Conservation (phyloP, 2,329 filamentous ascomycete genomes). For the Pyricularia sp. region DNA sequence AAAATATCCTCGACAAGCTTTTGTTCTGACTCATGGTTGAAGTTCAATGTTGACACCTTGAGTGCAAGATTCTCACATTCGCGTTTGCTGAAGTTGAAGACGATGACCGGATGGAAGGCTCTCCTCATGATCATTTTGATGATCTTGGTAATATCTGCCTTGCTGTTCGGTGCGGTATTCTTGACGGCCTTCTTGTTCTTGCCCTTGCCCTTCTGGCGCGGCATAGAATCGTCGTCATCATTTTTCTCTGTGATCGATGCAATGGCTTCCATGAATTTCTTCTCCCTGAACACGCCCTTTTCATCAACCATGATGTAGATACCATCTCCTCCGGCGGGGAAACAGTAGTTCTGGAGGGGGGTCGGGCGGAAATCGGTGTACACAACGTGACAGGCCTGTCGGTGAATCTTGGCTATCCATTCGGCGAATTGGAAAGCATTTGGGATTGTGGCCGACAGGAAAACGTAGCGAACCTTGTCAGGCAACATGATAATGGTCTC, state of each 20-base stretch:
- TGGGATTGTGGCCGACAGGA: conserved; percentile 93
- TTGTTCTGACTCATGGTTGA: conserved; percentile 95
- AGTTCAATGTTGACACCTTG: conserved; percentile 72
- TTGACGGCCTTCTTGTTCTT: conserved; percentile 86
- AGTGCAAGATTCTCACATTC: conserved; percentile 88
- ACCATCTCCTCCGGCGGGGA: conserved; percentile 81
- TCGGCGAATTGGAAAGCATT: conserved; percentile 99
- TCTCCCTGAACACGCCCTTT: conserved; percentile 88
- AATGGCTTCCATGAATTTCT: conserved; percentile 98
- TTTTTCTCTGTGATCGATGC: conserved; percentile 75
- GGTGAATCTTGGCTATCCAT: conserved; percentile 97
- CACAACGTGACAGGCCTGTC: conserved; percentile 95
- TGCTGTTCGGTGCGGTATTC: conserved; percentile 48
- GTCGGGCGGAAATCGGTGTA: conserved; percentile 98
- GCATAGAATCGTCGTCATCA: conserved; percentile 66
- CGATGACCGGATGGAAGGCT: conserved; percentile 94
- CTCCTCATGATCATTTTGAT: conserved; percentile 98
- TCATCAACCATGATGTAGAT: conserved; percentile 94
- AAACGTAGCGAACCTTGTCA: conserved; percentile 98
- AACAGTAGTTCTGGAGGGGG: conserved; percentile 94
- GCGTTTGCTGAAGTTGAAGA: conserved; percentile 98
- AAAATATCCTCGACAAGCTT: conserved; percentile 91
- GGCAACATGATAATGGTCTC: conserved; percentile 96
- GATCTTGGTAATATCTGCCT: conserved; percentile 89
- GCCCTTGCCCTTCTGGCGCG: conserved; percentile 72